phyloP scores from a whole-genome alignment of 139 green algal species.

The Coccomyxa sp. region DNA sequence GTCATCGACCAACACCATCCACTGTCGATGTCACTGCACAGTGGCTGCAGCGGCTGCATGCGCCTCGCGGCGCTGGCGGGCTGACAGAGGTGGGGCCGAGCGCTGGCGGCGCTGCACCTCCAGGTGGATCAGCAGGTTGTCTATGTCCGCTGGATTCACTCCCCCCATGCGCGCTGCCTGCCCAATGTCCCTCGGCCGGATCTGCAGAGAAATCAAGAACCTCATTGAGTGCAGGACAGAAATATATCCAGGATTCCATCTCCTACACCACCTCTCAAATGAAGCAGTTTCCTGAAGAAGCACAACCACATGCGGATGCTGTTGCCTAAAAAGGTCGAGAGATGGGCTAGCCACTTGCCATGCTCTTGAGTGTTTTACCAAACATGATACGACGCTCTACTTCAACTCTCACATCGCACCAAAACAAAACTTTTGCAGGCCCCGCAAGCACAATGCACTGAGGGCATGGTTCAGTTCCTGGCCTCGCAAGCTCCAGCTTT shows the following conservation, averaged over 20 bases:
- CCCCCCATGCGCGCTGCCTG: slow-evolving; percentile 88
- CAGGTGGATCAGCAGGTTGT: slow-evolving; percentile 82
- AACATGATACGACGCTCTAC: not conserved
- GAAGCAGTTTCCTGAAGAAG: not conserved
- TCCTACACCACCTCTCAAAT: not conserved
- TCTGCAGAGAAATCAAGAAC: slow-evolving; percentile 19
- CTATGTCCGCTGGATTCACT: slow-evolving; percentile 94
- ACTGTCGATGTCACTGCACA: not conserved
- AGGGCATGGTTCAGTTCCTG: no score
- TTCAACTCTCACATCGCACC: no score
- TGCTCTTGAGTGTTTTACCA: not conserved
- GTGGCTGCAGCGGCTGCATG: not conserved
- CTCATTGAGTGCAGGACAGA: not conserved
- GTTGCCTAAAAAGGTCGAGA: not conserved
- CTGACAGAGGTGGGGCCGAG: not conserved
- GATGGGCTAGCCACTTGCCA: not conserved
- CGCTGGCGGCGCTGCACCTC: slow-evolving; percentile 41
- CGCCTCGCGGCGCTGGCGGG: not conserved
- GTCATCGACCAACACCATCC: no score
- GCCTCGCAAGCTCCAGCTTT: no score
- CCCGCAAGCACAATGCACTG: no score
- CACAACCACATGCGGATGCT: not conserved
- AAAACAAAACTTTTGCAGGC: no score
- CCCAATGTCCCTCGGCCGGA: slow-evolving; percentile 78
- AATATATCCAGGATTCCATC: not conserved